Conservation (phyloP, 331 rosid genomes). For the Cucumis variabilis region DNA sequence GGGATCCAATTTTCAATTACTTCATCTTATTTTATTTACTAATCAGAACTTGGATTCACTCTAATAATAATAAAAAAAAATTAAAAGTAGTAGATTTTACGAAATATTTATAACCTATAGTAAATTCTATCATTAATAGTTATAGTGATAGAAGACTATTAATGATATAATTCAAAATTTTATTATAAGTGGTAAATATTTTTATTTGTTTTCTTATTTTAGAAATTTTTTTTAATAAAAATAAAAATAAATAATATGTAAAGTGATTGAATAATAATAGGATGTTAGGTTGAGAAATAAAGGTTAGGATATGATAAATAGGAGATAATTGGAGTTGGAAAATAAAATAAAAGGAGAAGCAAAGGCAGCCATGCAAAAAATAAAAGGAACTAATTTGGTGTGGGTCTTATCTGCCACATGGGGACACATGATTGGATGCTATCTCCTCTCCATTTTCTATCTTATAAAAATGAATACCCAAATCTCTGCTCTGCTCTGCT, state of each 20-base stretch:
- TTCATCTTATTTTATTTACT: background rate
- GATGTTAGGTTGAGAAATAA: background rate
- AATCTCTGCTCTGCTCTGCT: background rate
- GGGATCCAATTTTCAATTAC: background rate
- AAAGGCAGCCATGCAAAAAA: conserved; percentile 26
- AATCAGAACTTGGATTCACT: background rate
- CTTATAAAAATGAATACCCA: background rate
- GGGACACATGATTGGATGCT: background rate
- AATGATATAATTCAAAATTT: no score
- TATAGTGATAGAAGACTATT: no score
- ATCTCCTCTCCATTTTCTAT: background rate
- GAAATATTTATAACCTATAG: no score
- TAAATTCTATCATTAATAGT: no score
- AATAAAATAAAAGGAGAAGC: background rate
- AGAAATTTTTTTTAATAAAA: no score
- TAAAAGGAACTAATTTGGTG: background rate
- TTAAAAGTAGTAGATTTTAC: no score
- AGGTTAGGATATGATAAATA: background rate
- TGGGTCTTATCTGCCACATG: conserved; percentile 22
- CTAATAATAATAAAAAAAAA: no score
- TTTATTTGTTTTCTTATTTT: no score
- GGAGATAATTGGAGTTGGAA: background rate
- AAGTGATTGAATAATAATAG: background rate
- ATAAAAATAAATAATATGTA: no score
- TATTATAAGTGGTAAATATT: no score